Evolutionary conservation across 2,329 filamentous ascomycete genomes (phyloP), one percentile per base, ranked within the genome.

Genomic region (Neoscytalidium dimidiatum): DNA sequence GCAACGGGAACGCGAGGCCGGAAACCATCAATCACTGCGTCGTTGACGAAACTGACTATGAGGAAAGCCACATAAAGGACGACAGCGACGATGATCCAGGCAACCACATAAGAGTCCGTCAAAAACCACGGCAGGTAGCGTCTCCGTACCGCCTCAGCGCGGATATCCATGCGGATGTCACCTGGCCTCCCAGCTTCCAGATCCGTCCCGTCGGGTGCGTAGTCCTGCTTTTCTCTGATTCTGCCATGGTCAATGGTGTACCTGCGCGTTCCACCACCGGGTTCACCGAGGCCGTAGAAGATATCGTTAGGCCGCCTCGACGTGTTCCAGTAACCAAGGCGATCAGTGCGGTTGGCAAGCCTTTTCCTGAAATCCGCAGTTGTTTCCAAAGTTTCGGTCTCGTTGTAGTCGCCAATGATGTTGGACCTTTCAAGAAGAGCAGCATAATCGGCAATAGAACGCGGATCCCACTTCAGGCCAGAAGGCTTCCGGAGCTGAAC

Each of bases 321-420:
- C 28, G 88, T 87, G 66, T 86, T 86, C 92, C 94, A 97, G 77
- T 96, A 96, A 6, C 94, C 92, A n/a, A 97, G 84, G 49, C 90
- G 85, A 70, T 94, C 88, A 4, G 85, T 80, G 68, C 86, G 86
- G 67, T 83, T 86, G 71, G 82, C 85, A 57, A 78, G 80, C 48
- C 86, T 82, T 67, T 82, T 82, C 29, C 82, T 78, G 71, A 90
- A 86, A 35, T 87, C 82, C 33, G 77, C 72, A 53, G 83, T 81
- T 17, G 78, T 80, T 7, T 78, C 77, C 48, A 87, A 83, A 0
- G 87, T 86, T 70, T 94, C 90, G 0, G 89, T 88, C 3, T 87
- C 86, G 13, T 85, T 83, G 75, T 93, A 96, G 71, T 91, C 90
- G 23, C 83, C 81, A 56, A 93, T 83, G 19, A 90, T 87, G 76